Base-by-base conservation (phyloP, 257 asterid genomes). In the Rehmannia glutinosa region DNA sequence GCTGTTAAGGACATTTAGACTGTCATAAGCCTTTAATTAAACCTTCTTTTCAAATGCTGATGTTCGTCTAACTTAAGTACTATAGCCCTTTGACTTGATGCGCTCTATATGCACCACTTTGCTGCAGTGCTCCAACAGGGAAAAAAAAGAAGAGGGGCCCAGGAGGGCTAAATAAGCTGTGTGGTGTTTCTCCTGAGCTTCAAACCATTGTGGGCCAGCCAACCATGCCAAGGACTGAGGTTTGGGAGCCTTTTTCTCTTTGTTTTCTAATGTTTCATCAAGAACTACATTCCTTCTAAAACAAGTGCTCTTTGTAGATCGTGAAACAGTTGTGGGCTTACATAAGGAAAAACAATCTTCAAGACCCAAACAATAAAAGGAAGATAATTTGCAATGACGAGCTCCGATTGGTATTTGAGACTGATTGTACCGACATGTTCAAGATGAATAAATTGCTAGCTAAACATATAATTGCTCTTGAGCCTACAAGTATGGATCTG, bases 151-250 rank as follows among this genome's bases (percentile, higher is more conserved):
- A 91, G 73, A 97, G 97, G 65, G 98, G 98, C 36, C 94, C 98
- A 4, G 97, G 97, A 47, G 98, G 98, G 67, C 78, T 92, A 69
- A 92, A 87, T 86, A 92, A 92, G 81, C 81, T 86, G 25, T 92
- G 98, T 27, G 93, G 97, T 70, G 98, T 92, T 74, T 80, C 97
- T 66, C 98, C 97, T 8, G 87, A 80, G 78, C 96, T 92, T 66
- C 95, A 92, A 84, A 71, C 86, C 23, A 85, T 92, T 75, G 97
- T 92, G 58, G 98, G 98, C 30, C 97, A 90, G 65, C 86, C 97
- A 33, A 78, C 93, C 55, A 20, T 92, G 87, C 97, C 98, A 46
- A 84, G 98, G 82, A 90, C 98, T 49, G 98, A 92, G 97, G 98
- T 92, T 57, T 62, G 36, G 15, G 15, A 38, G 6, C 35, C 43